These are phyloP conservation scores for Tubosaeta sp. DNA, from an alignment of 768 basidiomycete genomes.

Conservation along the genomic window DNA sequence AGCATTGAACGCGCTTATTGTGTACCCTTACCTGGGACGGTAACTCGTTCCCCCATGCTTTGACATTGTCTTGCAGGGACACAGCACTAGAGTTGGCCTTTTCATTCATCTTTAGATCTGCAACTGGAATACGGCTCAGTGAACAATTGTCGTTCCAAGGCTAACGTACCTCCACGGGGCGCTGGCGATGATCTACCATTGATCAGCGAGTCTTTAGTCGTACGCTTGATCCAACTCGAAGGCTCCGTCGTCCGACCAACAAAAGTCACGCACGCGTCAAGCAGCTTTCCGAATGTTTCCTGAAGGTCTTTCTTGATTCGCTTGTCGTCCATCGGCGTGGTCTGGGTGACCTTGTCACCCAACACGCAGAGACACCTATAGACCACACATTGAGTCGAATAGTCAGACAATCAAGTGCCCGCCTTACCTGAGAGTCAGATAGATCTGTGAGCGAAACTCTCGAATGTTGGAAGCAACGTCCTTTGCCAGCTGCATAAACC, in stretches of 20 bases:
- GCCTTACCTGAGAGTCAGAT: slow-evolving; percentile 65
- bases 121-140: slow-evolving; percentile 8
- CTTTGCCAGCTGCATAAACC: slow-evolving; percentile 72
- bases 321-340: slow-evolving; percentile 86
- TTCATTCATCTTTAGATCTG: slow-evolving; percentile 55
- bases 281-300: slow-evolving; percentile 82
- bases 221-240: slow-evolving; percentile 74
- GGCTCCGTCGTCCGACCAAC: slow-evolving; percentile 71
- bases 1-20: neutral
- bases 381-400: slow-evolving; percentile 6
- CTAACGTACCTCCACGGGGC: slow-evolving; percentile 46
- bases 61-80: slow-evolving; percentile 33
- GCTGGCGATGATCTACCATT: slow-evolving; percentile 74
- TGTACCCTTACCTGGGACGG: slow-evolving; percentile 28
- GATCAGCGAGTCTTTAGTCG: slow-evolving; percentile 56
- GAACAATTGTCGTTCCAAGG: neutral
- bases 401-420: neutral
- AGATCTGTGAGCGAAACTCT: slow-evolving; percentile 68
- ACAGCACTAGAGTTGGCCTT: slow-evolving; percentile 46
- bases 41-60: slow-evolving; percentile 27
- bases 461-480: slow-evolving; percentile 65
- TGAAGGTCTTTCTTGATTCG: slow-evolving; percentile 87
- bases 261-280: slow-evolving; percentile 73
- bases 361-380: slow-evolving; percentile 71
- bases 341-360: slow-evolving; percentile 82